A percentile compares a stretch with the other conserved stretches of the same genome.
phyloP scores from a whole-genome alignment of 176 grass and related monocot genomes.

The Zizania latifolia region DNA sequence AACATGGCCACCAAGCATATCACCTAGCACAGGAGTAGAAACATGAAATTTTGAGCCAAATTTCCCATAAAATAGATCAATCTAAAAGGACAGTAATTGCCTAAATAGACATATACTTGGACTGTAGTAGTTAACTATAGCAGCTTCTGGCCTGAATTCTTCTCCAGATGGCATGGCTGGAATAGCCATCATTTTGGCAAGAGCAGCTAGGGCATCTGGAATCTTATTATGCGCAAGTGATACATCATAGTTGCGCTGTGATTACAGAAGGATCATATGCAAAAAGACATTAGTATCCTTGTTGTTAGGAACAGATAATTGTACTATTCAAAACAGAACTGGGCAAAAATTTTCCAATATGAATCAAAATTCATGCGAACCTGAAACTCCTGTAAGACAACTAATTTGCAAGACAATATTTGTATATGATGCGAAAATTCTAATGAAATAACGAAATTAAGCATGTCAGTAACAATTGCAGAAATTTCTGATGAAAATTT shows the following conservation, averaged over 20 bases:
- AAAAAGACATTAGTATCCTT: not conserved
- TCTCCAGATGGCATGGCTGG: constrained; percentile 64
- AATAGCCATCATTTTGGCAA: constrained; percentile 68
- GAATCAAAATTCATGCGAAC: not conserved
- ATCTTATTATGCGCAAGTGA: constrained; percentile 77
- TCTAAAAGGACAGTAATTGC: not conserved
- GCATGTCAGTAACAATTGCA: not conserved
- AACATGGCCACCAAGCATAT: constrained; percentile 91
- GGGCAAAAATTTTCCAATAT: not conserved
- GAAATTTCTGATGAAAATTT: not conserved
- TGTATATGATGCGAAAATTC: not conserved
- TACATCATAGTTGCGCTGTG: constrained; percentile 81
- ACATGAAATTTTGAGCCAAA: not conserved
- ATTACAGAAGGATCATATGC: constrained; percentile 8
- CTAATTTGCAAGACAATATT: not conserved
- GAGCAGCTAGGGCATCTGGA: constrained; percentile 51
- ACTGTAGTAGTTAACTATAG: constrained; percentile 92
- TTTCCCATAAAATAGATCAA: not conserved
- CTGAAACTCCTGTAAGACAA: not conserved
- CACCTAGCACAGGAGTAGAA: constrained; percentile 31
- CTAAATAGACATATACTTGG: constrained; percentile 54
- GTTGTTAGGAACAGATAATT: not conserved
- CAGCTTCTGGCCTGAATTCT: constrained; percentile 71
- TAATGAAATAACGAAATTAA: too few relatives aligned
- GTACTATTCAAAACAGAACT: not conserved